These are phyloP conservation scores for Trichophyton benhamiae DNA, from an alignment of 2,329 filamentous ascomycete species.

Conservation along the genomic window DNA sequence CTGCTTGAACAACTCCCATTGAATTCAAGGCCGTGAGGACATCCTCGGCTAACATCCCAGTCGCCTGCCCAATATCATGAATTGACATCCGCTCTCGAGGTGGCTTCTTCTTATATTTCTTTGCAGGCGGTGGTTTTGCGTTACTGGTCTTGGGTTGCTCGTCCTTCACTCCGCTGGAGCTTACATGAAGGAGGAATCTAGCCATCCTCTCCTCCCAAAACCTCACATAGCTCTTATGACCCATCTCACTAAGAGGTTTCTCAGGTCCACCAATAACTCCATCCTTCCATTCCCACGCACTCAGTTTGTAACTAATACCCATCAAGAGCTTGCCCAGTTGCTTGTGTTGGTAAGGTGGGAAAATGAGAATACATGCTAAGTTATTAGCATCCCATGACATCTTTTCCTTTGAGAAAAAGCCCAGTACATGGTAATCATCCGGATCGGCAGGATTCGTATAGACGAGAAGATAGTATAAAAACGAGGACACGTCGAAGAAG, in stretches of 20 bases:
- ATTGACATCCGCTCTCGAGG: conserved; percentile 47
- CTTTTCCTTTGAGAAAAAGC: conserved; percentile 99
- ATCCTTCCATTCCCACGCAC: conserved; percentile 52
- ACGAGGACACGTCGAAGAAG: conserved; percentile 90
- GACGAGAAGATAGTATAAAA: conserved; percentile 87
- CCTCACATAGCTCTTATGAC: conserved; percentile 65
- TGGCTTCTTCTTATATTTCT: conserved; percentile 33
- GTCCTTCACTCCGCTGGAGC: conserved; percentile 16
- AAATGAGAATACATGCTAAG: conserved; percentile 86
- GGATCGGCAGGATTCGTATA: conserved; percentile 47
- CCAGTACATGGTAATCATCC: conserved; percentile 51
- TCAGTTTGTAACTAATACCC: conserved; percentile 86
- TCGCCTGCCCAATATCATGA: conserved; percentile 59
- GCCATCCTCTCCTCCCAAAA: conserved; percentile 82
- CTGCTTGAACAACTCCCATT: conserved; percentile 57
- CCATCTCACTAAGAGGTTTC: conserved; percentile 79
- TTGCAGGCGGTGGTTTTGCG: conserved; percentile 14
- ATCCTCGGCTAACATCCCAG: conserved; percentile 77
- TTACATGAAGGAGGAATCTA: conserved; percentile 43
- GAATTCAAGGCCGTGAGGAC: conserved; percentile 64
- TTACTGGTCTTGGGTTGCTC: conserved; percentile 7
- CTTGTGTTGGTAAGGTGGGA: conserved; percentile 88
- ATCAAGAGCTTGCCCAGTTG: conserved; percentile 82
- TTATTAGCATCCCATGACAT: conserved; percentile 99
- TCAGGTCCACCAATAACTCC: conserved; percentile 80